A percentile compares a stretch with the other conserved stretches of the same genome.
These are phyloP conservation scores for Starmerella roubikii DNA, from an alignment of 805 yeast genomes.

Conservation along the genomic window DNA sequence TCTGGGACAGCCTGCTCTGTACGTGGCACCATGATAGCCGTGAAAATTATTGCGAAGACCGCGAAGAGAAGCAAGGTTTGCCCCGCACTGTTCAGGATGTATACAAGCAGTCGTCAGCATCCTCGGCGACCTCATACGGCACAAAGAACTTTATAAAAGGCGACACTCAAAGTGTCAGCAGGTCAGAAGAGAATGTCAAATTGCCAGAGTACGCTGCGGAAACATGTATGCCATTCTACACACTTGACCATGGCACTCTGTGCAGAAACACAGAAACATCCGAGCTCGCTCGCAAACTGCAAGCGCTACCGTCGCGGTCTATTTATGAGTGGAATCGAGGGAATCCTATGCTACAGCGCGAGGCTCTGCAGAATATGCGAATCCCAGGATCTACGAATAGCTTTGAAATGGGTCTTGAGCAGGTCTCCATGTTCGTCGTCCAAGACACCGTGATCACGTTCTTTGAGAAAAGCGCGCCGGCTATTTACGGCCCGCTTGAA, in stretches of 20 bases:
- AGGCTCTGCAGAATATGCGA: constrained; percentile 11
- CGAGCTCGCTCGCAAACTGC: constrained; percentile 6
- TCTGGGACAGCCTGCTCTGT: background rate
- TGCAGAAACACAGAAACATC: constrained; percentile 11
- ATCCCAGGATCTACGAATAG: constrained; percentile 14
- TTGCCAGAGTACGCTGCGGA: background rate
- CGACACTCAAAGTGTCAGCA: too few species aligned
- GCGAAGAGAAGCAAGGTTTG: too few species aligned
- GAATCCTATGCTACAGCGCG: constrained; percentile 9
- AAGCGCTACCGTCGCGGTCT: constrained; percentile 11
- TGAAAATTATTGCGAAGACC: too few species aligned
- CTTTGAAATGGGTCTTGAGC: constrained; percentile 41
- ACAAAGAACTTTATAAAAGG: too few species aligned
- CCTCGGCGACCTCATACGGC: background rate
- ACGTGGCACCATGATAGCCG: background rate
- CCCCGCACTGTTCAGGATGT: too few species aligned
- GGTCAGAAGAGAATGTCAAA: background rate
- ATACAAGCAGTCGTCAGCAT: background rate
- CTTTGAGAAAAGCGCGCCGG: constrained; percentile 44
- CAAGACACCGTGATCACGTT: constrained; percentile 39
- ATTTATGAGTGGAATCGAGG: constrained; percentile 20
- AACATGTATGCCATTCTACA: constrained; percentile 13
- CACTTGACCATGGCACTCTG: constrained; percentile 4
- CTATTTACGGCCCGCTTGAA: constrained; percentile 39
- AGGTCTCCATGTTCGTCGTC: constrained; percentile 38